phyloP scores from a whole-genome alignment of 441 rosid genomes.

The Eutrema salsugineum region DNA sequence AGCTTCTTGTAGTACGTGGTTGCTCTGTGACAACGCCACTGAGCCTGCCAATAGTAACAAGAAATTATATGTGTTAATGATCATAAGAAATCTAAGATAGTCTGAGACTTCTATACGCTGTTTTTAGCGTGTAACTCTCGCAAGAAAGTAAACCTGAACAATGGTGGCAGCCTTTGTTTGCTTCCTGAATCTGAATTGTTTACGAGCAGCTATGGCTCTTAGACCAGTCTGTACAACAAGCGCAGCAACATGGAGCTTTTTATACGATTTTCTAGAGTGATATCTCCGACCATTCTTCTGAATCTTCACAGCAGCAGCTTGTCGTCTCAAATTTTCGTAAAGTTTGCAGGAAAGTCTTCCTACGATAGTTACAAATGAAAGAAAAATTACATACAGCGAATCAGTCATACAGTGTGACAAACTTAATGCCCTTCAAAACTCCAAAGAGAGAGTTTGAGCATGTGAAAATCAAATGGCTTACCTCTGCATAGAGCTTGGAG shows the following conservation, averaged over 20 bases:
- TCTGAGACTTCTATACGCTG: neutral
- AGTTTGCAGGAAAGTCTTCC: slow-evolving; percentile 78
- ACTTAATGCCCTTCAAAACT: neutral
- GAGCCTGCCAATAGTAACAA: slow-evolving; percentile 49
- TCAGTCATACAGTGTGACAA: neutral
- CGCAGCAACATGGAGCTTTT: slow-evolving; percentile 57
- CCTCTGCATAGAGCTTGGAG: slow-evolving; percentile 89
- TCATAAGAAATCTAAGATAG: slow-evolving; percentile 3
- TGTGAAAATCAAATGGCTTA: slow-evolving; percentile 25
- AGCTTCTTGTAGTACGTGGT: slow-evolving; percentile 68
- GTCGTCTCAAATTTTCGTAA: slow-evolving; percentile 49
- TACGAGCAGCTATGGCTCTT: slow-evolving; percentile 78
- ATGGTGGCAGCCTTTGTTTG: slow-evolving; percentile 70
- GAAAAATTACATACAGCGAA: neutral
- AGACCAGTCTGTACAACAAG: slow-evolving; percentile 73
- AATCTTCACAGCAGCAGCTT: slow-evolving; percentile 81
- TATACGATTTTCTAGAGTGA: slow-evolving; percentile 61
- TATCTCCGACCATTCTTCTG: slow-evolving; percentile 72
- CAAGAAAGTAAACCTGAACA: slow-evolving; percentile 60
- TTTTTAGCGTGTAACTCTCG: neutral
- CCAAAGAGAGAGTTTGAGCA: neutral
- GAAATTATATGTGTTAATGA: neutral
- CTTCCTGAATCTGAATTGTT: slow-evolving; percentile 72
- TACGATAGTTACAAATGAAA: slow-evolving; percentile 31
- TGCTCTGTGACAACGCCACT: slow-evolving; percentile 75